Percentiles rank a stretch among this genome's conserved stretches.
Conservation (phyloP, 805 yeast genomes). For the Wickerhamiella sergipiensis region DNA sequence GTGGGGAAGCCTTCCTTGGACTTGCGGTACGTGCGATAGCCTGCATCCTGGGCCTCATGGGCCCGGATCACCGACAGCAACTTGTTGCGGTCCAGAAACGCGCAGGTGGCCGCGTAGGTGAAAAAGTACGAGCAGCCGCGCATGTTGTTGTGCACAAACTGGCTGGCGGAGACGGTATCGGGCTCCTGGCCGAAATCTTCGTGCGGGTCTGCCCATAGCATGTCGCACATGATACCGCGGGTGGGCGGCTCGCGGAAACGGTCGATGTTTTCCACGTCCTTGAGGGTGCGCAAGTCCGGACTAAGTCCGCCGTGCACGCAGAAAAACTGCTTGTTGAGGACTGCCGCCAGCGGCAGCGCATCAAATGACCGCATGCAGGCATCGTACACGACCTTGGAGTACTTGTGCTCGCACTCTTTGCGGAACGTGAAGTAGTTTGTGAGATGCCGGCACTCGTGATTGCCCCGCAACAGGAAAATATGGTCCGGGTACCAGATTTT, state of each 20-base stretch:
- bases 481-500: constrained; percentile 63
- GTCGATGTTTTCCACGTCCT: constrained; percentile 55
- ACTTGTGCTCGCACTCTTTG: constrained; percentile 79
- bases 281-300: constrained; percentile 60
- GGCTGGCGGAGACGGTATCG: constrained; percentile 20
- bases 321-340: constrained; percentile 86
- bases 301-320: constrained; percentile 96
- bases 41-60: constrained; percentile 96
- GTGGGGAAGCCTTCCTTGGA: constrained; percentile 84
- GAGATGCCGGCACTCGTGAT: constrained; percentile 87
- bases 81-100: constrained; percentile 64
- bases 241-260: constrained; percentile 91
- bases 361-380: constrained; percentile 68
- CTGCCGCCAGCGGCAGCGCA: constrained; percentile 80
- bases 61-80: constrained; percentile 81
- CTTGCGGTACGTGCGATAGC: constrained; percentile 85
- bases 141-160: constrained; percentile 51
- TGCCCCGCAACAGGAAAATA: constrained; percentile 78
- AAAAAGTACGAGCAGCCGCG: constrained; percentile 90
- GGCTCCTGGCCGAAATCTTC: constrained; percentile 65
- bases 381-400: constrained; percentile 48
- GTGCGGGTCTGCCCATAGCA: constrained; percentile 94
- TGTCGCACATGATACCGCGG: constrained; percentile 83
- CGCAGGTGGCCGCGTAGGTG: constrained; percentile 69
- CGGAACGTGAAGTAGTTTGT: constrained; percentile 91